Evolutionary conservation across 2,329 filamentous ascomycete species (phyloP).

Genomic region (Aspergillus niger): DNA sequence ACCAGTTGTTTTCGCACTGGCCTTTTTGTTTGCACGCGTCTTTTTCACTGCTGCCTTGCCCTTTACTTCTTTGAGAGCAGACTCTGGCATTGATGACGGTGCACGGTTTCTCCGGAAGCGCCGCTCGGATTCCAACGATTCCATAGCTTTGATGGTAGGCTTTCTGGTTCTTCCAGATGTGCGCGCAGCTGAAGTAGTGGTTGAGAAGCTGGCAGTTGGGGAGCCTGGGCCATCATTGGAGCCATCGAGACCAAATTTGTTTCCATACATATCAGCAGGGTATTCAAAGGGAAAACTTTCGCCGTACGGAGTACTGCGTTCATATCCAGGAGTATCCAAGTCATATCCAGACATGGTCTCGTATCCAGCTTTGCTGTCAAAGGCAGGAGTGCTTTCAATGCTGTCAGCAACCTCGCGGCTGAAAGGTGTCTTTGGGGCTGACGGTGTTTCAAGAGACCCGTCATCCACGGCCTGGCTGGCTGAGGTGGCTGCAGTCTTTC

Average conservation of each 20-base stretch:
- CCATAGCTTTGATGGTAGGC: slow-evolving; percentile 25
- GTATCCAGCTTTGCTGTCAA: slow-evolving; percentile 12
- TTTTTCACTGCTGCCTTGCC: neutral
- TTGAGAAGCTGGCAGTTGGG: slow-evolving; percentile 20
- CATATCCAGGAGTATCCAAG: neutral
- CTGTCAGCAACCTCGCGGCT: slow-evolving; percentile 15
- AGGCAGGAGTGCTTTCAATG: slow-evolving; percentile 12
- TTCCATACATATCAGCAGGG: slow-evolving; percentile 23
- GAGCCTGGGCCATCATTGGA: slow-evolving; percentile 22
- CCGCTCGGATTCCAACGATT: slow-evolving; percentile 23
- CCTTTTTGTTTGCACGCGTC: neutral
- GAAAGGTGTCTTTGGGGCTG: neutral
- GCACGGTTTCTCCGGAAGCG: slow-evolving; percentile 20
- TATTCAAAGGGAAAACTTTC: slow-evolving; percentile 25
- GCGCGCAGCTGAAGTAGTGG: slow-evolving; percentile 20
- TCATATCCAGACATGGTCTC: neutral
- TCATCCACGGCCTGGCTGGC: neutral
- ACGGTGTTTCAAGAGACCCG: slow-evolving; percentile 9
- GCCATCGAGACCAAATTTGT: slow-evolving; percentile 26
- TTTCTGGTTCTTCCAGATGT: slow-evolving; percentile 24
- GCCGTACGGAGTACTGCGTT: neutral
- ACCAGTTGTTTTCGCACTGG: neutral
- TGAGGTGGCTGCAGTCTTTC: neutral
- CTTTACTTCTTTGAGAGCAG: neutral
- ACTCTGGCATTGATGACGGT: slow-evolving; percentile 14